phyloP scores from a whole-genome alignment of 305 asterid species.

The Fraxinus floribunda region DNA sequence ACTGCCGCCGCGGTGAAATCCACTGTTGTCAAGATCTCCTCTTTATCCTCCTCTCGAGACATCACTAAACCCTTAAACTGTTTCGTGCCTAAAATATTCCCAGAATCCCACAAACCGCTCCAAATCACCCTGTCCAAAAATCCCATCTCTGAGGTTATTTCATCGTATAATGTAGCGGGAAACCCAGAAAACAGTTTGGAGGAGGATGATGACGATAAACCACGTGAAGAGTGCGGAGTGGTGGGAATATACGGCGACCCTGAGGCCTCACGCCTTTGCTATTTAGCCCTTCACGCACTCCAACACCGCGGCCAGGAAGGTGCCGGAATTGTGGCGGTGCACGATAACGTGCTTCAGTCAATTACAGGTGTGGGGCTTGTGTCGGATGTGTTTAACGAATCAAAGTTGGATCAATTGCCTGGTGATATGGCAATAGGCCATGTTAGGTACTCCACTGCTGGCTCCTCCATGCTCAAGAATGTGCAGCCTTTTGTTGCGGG shows the following conservation, averaged over 20 bases:
- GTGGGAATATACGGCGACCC: conserved; percentile 89
- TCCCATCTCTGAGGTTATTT: conserved; percentile 27
- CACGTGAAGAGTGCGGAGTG: conserved; percentile 88
- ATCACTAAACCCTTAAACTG: conserved; percentile 30
- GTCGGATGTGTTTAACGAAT: conserved; percentile 71
- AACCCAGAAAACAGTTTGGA: neutral
- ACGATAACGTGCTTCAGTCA: conserved; percentile 61
- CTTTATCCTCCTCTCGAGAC: neutral
- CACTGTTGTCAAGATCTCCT: neutral
- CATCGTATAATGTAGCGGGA: neutral
- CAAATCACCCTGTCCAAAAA: conserved; percentile 23
- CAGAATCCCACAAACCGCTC: neutral
- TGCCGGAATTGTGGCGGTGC: conserved; percentile 77
- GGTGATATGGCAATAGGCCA: conserved; percentile 85
- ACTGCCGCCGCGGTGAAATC: conserved; percentile 14
- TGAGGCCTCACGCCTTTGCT: conserved; percentile 78
- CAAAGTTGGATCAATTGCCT: conserved; percentile 63
- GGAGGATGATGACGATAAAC: conserved; percentile 57
- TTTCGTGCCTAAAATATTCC: neutral
- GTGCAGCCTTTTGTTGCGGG: conserved; percentile 27
- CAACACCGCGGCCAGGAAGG: conserved; percentile 98
- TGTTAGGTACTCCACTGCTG: conserved; percentile 91
- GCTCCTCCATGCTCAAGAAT: conserved; percentile 81
- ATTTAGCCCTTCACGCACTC: conserved; percentile 77
- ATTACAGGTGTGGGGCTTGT: conserved; percentile 82